Base-by-base conservation (phyloP, 805 yeast genomes). In the Saccharomyces kudriavzevii region DNA sequence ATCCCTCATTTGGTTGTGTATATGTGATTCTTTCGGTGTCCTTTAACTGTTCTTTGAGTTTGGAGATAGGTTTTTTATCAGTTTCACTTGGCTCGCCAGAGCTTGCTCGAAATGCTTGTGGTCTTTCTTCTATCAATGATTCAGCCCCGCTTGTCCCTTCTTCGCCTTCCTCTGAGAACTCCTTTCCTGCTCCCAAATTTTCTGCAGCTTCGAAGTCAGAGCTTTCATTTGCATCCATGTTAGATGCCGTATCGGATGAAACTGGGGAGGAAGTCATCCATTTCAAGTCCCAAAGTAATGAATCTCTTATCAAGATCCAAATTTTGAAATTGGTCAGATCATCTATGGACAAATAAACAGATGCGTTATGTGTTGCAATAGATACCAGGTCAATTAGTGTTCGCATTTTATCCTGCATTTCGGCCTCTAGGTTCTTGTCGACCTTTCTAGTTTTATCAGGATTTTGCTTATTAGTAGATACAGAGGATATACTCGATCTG, bases 251-350 rank as follows among this genome's bases (percentile, higher is more conserved):
- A 26, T 22, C 45, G 2, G 52, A 26, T 25, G 28, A 30, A 8
- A 29, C 53, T 14, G 52, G 46, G 22, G 29, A 35, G 22, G 20
- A 57, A 45, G 3, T 35, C 52, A 31, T 51, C 50, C 51, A 52
- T 43, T 47, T 56, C 52, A 68, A 51, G 52, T 67, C 70, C 72
- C 70, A 68, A 5, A 66, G 51, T 11, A 69, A 49, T 5, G 71
- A 61, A 53, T 69, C 70, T 26, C 70, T 57, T 48, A 69, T 66
- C 40, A 68, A 49, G 20, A 65, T 54, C 73, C 73, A 69, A 9
- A 60, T 49, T 48, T 69, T 69, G 40, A 63, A 61, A 50, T 67
- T 66, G 13, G 65, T 59, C 30, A 64, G 45, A 51, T 69, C 73
- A 27, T 61, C 66, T 20, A 69, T 62, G 50, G 57, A 59, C 1